Conservation (phyloP, 2,329 filamentous ascomycete species). For the Zymoseptoria pseudotritici region DNA sequence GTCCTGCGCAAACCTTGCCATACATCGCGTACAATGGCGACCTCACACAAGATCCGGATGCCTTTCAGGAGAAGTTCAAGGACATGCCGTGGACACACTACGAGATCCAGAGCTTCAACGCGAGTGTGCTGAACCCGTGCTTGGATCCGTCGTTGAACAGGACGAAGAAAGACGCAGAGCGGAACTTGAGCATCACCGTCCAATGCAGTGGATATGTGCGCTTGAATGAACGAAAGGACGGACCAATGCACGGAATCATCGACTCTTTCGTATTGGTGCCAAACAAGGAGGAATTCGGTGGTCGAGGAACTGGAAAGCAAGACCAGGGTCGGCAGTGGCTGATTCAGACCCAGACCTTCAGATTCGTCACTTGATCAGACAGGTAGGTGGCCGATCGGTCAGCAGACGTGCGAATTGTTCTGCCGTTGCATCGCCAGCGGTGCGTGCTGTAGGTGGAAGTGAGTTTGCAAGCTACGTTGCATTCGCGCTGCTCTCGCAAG, state of each 20-base stretch:
- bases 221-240: conserved; percentile 53
- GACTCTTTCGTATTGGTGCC: conserved; percentile 78
- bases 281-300: conserved; percentile 30
- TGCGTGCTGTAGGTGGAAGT: not conserved
- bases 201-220: conserved; percentile 65
- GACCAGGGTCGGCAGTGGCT: conserved; percentile 32
- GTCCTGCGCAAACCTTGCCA: conserved; percentile 42
- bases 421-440: not conserved
- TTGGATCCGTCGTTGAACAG: conserved; percentile 18
- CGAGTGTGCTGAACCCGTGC: conserved; percentile 65
- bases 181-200: conserved; percentile 64
- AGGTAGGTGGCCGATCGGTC: not conserved
- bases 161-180: conserved; percentile 36
- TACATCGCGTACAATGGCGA: conserved; percentile 78
- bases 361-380: conserved; percentile 34
- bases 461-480: not conserved
- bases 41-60: conserved; percentile 52
- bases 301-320: conserved; percentile 24
- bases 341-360: conserved; percentile 37
- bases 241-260: conserved; percentile 62
- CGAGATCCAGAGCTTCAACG: conserved; percentile 69
- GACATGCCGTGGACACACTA: conserved; percentile 56
- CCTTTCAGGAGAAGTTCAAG: conserved; percentile 60
- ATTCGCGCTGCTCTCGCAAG: not conserved
- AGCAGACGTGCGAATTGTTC: not conserved